These are phyloP conservation scores for Penicillium canescens DNA, from an alignment of 495 filamentous ascomycete species.

Conservation along the genomic window DNA sequence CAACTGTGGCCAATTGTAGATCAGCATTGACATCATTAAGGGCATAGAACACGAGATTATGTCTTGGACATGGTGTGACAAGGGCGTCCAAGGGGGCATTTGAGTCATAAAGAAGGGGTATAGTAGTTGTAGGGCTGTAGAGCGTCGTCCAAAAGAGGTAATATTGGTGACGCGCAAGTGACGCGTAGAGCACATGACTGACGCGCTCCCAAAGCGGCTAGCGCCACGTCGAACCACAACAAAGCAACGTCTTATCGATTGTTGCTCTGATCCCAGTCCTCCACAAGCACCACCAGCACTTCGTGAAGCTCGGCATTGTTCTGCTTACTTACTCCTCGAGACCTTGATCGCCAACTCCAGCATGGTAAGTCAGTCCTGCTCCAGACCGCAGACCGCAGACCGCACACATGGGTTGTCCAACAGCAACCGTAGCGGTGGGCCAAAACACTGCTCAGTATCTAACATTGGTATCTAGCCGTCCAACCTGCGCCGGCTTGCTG, in stretches of 20 bases:
- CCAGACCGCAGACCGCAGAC: not conserved
- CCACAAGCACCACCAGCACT: not conserved
- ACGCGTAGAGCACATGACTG: constrained; percentile 14
- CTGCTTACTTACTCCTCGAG: not conserved
- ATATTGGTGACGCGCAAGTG: constrained; percentile 5
- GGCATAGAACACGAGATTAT: not conserved
- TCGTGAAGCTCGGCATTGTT: not conserved
- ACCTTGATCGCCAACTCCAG: not conserved
- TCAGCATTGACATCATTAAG: too few relatives aligned
- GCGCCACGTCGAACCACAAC: constrained; percentile 17
- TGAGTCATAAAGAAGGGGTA: too few relatives aligned
- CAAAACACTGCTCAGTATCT: constrained; percentile 2
- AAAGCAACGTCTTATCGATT: constrained; percentile 24
- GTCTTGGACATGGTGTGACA: not conserved
- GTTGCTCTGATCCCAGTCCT: not conserved
- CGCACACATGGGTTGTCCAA: not conserved
- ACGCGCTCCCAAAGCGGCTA: constrained; percentile 23
- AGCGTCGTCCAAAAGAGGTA: constrained; percentile 7
- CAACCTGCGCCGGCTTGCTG: constrained; percentile 61
- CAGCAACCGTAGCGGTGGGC: constrained; percentile 1
- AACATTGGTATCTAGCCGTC: constrained; percentile 33
- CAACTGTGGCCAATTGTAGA: not conserved
- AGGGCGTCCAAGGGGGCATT: not conserved
- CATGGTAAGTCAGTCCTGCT: constrained; percentile 17
- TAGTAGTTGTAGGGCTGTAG: too few relatives aligned